These are phyloP conservation scores for Cercospora brassicicola DNA, from an alignment of 2,329 filamentous ascomycete genomes.

Conservation along the genomic window DNA sequence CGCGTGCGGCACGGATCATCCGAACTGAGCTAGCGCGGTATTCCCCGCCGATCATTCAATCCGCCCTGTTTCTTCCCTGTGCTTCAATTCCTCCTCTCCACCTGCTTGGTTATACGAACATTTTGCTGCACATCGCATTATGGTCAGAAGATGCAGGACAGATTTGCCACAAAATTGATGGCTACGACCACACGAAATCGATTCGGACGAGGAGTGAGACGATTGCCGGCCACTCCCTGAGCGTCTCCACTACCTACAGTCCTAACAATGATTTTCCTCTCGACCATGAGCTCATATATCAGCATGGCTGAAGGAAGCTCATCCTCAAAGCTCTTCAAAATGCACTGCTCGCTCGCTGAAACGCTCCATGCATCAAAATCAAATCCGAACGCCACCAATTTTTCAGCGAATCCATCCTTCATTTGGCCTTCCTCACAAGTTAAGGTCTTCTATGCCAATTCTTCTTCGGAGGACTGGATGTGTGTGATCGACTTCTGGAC, in stretches of 20 bases:
- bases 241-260: neutral
- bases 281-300: neutral
- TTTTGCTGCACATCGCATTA: neutral
- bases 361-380: neutral
- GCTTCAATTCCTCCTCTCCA: neutral
- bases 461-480: neutral
- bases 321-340: neutral
- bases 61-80: neutral
- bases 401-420: neutral
- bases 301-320: neutral
- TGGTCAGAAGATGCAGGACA: too few relatives aligned
- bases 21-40: neutral
- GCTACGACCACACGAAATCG: neutral
- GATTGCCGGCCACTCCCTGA: neutral
- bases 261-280: neutral
- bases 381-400: neutral
- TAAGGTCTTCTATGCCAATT: neutral
- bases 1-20: neutral
- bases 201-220: neutral
- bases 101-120: neutral
- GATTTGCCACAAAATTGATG: neutral
- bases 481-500: neutral
- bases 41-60: neutral
- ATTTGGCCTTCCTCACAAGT: neutral
- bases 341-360: neutral